These are phyloP conservation scores for Penicillium salamii DNA, from an alignment of 495 filamentous ascomycete genomes.

Conservation along the genomic window DNA sequence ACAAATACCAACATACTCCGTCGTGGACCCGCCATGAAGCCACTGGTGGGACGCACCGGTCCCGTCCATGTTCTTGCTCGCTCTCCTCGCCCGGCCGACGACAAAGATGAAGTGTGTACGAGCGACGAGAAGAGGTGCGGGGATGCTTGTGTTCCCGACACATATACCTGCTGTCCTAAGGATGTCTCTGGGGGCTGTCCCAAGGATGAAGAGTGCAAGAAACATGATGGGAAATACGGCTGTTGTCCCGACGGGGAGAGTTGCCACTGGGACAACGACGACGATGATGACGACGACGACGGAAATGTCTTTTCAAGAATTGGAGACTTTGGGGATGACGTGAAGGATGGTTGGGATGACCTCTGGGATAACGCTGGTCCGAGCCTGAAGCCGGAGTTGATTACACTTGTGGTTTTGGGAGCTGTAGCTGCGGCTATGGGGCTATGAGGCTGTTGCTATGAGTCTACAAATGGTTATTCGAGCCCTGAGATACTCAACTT, in stretches of 20 bases:
- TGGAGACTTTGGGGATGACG: slow-evolving; percentile 1
- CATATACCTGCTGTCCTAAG: slow-evolving; percentile 1
- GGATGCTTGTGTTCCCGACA: not conserved
- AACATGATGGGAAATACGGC: not conserved
- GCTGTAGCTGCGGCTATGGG: too few species aligned
- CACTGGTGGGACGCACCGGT: not conserved
- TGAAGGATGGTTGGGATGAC: slow-evolving; percentile 1
- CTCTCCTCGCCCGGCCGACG: not conserved
- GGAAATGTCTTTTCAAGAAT: not conserved
- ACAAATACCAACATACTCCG: not conserved
- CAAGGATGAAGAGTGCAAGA: slow-evolving; percentile 1
- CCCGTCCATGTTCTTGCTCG: slow-evolving; percentile 2
- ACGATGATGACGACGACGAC: slow-evolving; percentile 4
- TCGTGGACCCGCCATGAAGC: not conserved
- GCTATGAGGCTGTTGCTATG: too few species aligned
- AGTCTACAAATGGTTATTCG: too few species aligned
- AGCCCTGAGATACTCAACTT: too few species aligned
- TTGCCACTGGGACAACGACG: not conserved
- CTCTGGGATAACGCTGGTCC: slow-evolving; percentile 1
- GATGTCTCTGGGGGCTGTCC: slow-evolving; percentile 3
- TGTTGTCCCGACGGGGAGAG: not conserved
- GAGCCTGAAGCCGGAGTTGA: not conserved
- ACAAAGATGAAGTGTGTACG: not conserved
- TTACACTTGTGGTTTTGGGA: too few species aligned
- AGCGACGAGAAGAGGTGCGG: not conserved